These are phyloP conservation scores for Scenedesmus sp. DNA, from an alignment of 163 green algal species.

Conservation along the genomic window DNA sequence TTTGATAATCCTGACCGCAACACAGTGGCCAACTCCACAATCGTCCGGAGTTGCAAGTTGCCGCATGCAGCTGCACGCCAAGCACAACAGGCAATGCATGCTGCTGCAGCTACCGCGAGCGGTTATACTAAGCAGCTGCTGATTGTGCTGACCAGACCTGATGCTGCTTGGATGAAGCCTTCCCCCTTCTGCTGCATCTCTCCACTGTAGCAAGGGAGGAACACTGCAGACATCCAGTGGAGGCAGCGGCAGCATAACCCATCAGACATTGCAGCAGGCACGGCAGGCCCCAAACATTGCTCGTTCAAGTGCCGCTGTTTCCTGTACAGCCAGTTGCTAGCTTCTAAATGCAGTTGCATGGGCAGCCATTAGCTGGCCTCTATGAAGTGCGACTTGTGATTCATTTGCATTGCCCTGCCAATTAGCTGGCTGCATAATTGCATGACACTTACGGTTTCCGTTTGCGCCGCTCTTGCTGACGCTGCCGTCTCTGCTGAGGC, in stretches of 20 bases:
- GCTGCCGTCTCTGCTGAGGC: not conserved
- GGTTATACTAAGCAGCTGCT: not conserved
- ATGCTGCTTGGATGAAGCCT: not conserved
- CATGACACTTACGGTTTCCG: not conserved
- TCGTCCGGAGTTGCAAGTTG: too few species aligned
- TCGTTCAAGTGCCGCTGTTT: not conserved
- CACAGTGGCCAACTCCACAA: too few species aligned
- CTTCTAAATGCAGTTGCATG: too few species aligned
- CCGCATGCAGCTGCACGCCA: not conserved
- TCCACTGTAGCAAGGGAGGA: not conserved
- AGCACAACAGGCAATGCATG: not conserved
- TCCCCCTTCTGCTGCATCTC: not conserved
- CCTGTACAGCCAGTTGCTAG: too few species aligned
- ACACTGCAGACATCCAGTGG: not conserved
- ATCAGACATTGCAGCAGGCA: not conserved
- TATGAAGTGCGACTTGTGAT: too few species aligned
- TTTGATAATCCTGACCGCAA: too few species aligned
- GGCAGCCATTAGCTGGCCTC: too few species aligned
- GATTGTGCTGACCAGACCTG: too few species aligned
- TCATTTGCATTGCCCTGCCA: too few species aligned
- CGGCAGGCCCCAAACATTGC: not conserved
- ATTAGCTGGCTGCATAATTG: not conserved
- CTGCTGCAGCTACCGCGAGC: not conserved
- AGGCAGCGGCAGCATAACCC: not conserved
- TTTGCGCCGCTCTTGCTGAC: not conserved